Evolutionary conservation across 176 grass and related monocot genomes (phyloP).

Genomic region (Aegilops umbellulata): DNA sequence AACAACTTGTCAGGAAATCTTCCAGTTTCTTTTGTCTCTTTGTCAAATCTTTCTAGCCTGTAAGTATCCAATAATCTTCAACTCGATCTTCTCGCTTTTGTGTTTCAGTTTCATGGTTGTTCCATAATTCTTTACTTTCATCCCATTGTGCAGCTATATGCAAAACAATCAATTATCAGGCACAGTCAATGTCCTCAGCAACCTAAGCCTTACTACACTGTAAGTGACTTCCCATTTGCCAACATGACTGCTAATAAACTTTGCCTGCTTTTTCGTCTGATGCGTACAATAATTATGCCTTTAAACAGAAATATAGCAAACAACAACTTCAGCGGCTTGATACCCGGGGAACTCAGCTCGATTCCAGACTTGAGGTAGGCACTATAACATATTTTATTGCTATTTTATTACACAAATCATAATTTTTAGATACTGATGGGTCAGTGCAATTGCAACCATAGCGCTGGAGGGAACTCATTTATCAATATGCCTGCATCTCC

Average conservation of each 20-base stretch:
- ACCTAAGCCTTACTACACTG: constrained; percentile 74
- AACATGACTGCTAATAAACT: neutral
- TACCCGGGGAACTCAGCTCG: constrained; percentile 67
- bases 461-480: constrained; percentile 86
- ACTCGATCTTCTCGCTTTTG: neutral
- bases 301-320: constrained; percentile 81
- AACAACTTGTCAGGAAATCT: constrained; percentile 72
- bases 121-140: constrained; percentile 25
- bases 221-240: constrained; percentile 42
- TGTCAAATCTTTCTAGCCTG: constrained; percentile 88
- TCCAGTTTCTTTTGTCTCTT: constrained; percentile 60
- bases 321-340: constrained; percentile 90
- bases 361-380: constrained; percentile 86
- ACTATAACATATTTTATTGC: constrained; percentile 8
- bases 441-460: constrained; percentile 53
- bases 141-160: constrained; percentile 51
- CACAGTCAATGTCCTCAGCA: constrained; percentile 66
- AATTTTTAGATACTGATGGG: constrained; percentile 17
- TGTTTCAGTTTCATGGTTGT: constrained; percentile 31
- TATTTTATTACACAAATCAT: neutral
- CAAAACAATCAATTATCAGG: constrained; percentile 82
- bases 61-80: constrained; percentile 39
- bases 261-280: neutral
- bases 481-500: constrained; percentile 58
- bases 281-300: neutral